Evolutionary conservation across 108 stramenopile genomes (phyloP).

Genomic region (Bacterosira constricta): DNA sequence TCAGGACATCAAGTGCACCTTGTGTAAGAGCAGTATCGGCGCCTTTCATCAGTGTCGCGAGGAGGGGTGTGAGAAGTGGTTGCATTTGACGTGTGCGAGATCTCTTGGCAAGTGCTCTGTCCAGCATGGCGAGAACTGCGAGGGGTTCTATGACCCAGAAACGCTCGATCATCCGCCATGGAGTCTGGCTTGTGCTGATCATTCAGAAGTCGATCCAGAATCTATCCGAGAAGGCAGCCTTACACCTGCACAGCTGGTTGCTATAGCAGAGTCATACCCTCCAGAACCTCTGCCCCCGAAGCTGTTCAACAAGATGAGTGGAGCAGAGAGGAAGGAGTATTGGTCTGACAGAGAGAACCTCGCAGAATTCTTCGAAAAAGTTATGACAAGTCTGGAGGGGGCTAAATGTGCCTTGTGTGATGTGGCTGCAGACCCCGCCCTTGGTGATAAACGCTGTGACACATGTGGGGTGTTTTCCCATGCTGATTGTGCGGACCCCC

Average conservation of each 20-base stretch:
- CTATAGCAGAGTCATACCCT: conserved; percentile 72
- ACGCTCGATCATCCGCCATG: conserved; percentile 62
- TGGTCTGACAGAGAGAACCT: conserved; percentile 62
- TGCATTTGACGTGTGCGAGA: conserved; percentile 85
- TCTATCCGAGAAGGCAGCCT: conserved; percentile 40
- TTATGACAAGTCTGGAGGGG: conserved; percentile 55
- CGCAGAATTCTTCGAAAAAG: conserved; percentile 50
- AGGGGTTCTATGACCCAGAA: conserved; percentile 46
- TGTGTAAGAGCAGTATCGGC: conserved; percentile 76
- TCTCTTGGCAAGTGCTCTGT: conserved; percentile 77
- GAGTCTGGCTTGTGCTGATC: conserved; percentile 78
- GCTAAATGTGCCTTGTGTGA: conserved; percentile 74
- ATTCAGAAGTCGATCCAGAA: conserved; percentile 62
- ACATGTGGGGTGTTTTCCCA: conserved; percentile 63
- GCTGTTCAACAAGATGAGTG: conserved; percentile 66
- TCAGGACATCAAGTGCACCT: conserved; percentile 49
- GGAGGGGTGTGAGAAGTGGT: conserved; percentile 65
- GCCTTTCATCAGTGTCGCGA: conserved; percentile 68
- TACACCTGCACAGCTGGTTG: conserved; percentile 55
- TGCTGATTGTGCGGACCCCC: conserved; percentile 54
- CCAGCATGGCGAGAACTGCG: conserved; percentile 81
- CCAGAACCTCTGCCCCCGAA: conserved; percentile 64
- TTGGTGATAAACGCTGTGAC: conserved; percentile 56
- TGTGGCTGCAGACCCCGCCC: conserved; percentile 24
- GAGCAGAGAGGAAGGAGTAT: conserved; percentile 56